Percentiles rank a stretch among this genome's conserved stretches.
These are phyloP conservation scores for Dendrobium huoshanense DNA, from an alignment of 106 monocot species.

Conservation along the genomic window DNA sequence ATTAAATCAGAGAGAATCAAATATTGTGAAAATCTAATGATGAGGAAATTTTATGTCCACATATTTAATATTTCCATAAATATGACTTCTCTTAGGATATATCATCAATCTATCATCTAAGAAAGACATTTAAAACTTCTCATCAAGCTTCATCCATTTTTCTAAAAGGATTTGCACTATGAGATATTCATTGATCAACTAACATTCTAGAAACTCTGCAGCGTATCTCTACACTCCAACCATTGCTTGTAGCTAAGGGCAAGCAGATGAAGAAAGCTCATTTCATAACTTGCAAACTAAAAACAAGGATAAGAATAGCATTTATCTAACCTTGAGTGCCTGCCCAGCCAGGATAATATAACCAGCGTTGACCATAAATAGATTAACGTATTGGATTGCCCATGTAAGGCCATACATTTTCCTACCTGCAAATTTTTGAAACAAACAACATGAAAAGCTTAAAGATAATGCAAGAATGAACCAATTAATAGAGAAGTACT, in stretches of 20 bases:
- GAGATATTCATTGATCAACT: neutral
- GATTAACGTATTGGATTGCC: constrained; percentile 81
- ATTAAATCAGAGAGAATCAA: no score
- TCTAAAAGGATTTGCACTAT: neutral
- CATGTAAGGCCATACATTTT: constrained; percentile 86
- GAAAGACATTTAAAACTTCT: no score
- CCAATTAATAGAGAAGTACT: neutral
- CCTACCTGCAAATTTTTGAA: constrained; percentile 38
- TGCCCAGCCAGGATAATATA: constrained; percentile 88
- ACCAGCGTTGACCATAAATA: constrained; percentile 93
- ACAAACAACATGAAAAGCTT: neutral
- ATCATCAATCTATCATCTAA: no score
- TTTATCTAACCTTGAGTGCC: constrained; percentile 66
- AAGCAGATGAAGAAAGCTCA: neutral
- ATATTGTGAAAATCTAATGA: no score
- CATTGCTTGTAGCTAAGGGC: neutral
- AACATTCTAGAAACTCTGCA: neutral
- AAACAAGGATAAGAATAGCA: neutral
- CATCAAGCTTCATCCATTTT: no score
- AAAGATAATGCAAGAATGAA: neutral
- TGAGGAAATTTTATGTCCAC: no score
- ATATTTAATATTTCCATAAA: no score
- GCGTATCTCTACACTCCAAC: neutral
- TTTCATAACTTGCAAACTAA: neutral
- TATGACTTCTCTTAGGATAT: no score